Percentiles rank a stretch among this genome's conserved stretches.
These are phyloP conservation scores for Sugiyamaella smithiae DNA, from an alignment of 805 yeast species.

Conservation along the genomic window DNA sequence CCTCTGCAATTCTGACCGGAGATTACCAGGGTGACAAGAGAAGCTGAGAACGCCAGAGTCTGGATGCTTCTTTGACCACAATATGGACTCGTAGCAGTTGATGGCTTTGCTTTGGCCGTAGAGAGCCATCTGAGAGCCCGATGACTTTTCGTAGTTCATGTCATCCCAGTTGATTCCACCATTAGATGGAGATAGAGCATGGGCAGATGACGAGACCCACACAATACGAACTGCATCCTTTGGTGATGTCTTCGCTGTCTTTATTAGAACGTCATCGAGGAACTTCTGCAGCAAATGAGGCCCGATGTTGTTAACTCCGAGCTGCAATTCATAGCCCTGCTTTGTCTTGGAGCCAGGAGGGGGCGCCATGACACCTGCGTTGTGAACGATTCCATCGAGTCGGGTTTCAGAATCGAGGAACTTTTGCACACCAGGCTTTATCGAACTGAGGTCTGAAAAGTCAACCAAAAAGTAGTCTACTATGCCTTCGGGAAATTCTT, in stretches of 20 bases:
- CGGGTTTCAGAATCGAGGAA: slow-evolving; percentile 29
- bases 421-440: slow-evolving; percentile 38
- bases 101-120: slow-evolving; percentile 48
- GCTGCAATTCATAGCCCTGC: slow-evolving; percentile 47
- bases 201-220: slow-evolving; percentile 44
- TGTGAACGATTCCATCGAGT: slow-evolving; percentile 41
- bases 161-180: slow-evolving; percentile 39
- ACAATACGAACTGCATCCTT: slow-evolving; percentile 40
- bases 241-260: slow-evolving; percentile 32
- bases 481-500: slow-evolving; percentile 25
- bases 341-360: slow-evolving; percentile 37
- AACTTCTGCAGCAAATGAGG: slow-evolving; percentile 44
- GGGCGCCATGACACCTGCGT: slow-evolving; percentile 46
- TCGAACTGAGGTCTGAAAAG: slow-evolving; percentile 40
- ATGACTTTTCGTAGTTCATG: slow-evolving; percentile 27
- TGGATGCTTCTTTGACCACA: slow-evolving; percentile 37
- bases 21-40: slow-evolving; percentile 42
- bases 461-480: slow-evolving; percentile 22
- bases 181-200: slow-evolving; percentile 25
- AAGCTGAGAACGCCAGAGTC: slow-evolving; percentile 34
- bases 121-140: slow-evolving; percentile 11
- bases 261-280: slow-evolving; percentile 38
- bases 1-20: slow-evolving; percentile 38
- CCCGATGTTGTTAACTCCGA: slow-evolving; percentile 48
- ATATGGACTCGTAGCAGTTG: slow-evolving; percentile 36